phyloP scores from a whole-genome alignment of 1,284 basidiomycete genomes.

The Sanguinoderma infundibulare region DNA sequence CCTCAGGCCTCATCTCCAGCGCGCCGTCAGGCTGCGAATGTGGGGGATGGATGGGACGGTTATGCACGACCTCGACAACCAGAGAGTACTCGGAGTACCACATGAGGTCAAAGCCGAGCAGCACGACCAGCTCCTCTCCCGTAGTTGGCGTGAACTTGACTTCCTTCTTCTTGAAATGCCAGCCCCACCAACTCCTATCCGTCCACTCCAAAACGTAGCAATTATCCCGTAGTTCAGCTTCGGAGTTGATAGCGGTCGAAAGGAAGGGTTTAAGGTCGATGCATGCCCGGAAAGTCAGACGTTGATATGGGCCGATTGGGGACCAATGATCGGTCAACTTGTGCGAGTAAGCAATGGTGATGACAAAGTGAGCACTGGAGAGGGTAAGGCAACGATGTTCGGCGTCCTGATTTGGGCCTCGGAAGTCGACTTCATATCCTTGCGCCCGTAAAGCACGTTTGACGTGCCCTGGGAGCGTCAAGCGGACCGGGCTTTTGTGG shows the following conservation, averaged over 20 bases:
- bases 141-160: neutral
- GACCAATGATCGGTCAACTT: neutral
- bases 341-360: neutral
- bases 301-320: neutral
- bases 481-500: neutral
- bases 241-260: too few species aligned
- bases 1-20: conserved; percentile 89
- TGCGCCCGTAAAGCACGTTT: neutral
- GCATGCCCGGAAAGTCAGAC: neutral
- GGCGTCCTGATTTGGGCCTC: neutral
- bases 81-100: neutral
- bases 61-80: neutral
- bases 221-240: too few species aligned
- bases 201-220: neutral
- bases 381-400: neutral
- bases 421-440: neutral
- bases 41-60: too few species aligned
- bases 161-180: neutral
- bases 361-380: neutral
- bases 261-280: too few species aligned
- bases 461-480: neutral
- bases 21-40: conserved; percentile 79
- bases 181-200: neutral
- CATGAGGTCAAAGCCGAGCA: neutral
- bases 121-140: neutral